These are phyloP conservation scores for Kalmusia sp. DNA, from an alignment of 2,329 filamentous ascomycete species.

Conservation along the genomic window DNA sequence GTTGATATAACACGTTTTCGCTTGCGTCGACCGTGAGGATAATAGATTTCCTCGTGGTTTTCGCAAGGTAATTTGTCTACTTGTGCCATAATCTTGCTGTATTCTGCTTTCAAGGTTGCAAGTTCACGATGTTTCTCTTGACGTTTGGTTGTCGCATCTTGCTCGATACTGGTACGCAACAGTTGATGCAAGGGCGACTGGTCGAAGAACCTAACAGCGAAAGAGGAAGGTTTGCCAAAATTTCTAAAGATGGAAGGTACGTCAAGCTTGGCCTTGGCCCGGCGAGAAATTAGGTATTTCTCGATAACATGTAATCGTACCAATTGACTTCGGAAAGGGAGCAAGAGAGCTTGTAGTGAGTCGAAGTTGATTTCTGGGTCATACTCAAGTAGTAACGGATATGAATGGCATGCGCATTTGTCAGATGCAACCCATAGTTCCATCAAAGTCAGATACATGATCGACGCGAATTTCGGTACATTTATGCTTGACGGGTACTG, in stretches of 20 bases:
- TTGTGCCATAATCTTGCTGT: slow-evolving; percentile 21
- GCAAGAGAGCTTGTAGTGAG: slow-evolving; percentile 54
- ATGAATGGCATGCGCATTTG: slow-evolving; percentile 47
- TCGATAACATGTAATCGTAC: slow-evolving; percentile 56
- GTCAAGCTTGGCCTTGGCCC: slow-evolving; percentile 10
- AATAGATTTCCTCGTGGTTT: neutral
- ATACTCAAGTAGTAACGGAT: slow-evolving; percentile 57
- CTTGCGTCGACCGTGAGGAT: neutral
- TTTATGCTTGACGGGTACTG: too few species aligned
- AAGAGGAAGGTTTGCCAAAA: slow-evolving; percentile 47
- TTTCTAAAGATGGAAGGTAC: slow-evolving; percentile 47
- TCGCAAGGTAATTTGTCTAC: slow-evolving; percentile 22
- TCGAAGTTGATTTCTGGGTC: slow-evolving; percentile 51
- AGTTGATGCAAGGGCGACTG: slow-evolving; percentile 51
- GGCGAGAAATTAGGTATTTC: slow-evolving; percentile 52
- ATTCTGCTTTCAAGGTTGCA: slow-evolving; percentile 17
- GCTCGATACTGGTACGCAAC: slow-evolving; percentile 48
- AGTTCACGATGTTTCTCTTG: slow-evolving; percentile 30
- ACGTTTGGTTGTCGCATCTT: slow-evolving; percentile 36
- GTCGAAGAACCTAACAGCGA: slow-evolving; percentile 59
- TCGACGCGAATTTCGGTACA: slow-evolving; percentile 57
- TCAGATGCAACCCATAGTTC: slow-evolving; percentile 68
- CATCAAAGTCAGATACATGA: slow-evolving; percentile 63
- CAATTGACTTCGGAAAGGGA: slow-evolving; percentile 56
- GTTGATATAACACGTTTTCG: neutral